Conservation (phyloP, 352 stramenopile genomes). For the Globisporangium radiosum region DNA sequence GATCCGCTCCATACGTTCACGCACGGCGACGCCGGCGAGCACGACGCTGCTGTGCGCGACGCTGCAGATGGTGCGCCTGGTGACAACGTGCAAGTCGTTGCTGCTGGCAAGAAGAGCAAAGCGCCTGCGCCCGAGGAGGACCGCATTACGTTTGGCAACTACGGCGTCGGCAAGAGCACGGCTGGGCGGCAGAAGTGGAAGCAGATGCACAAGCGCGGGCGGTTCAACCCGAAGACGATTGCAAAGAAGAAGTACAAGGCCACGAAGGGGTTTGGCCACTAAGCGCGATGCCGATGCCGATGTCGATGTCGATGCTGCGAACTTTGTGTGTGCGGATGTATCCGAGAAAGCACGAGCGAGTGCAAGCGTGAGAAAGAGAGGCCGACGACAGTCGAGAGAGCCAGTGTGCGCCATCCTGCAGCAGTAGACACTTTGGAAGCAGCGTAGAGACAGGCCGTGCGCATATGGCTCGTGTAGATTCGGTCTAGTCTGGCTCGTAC, state of each 20-base stretch:
- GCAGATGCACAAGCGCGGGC: constrained; percentile 81
- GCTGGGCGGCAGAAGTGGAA: constrained; percentile 94
- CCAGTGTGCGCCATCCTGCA: too few relatives aligned
- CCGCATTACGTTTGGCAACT: constrained; percentile 86
- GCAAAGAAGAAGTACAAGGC: constrained; percentile 82
- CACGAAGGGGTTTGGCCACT: constrained; percentile 56
- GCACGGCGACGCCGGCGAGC: constrained; percentile 51
- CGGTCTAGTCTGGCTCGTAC: too few relatives aligned
- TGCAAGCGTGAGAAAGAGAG: too few relatives aligned
- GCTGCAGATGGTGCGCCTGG: constrained; percentile 25
- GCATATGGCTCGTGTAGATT: too few relatives aligned
- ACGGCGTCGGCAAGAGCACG: constrained; percentile 89
- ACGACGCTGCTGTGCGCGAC: constrained; percentile 11
- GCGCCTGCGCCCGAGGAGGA: constrained; percentile 64
- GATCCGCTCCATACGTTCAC: constrained; percentile 96
- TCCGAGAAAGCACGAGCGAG: not conserved
- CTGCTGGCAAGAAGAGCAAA: constrained; percentile 17
- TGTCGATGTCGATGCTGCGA: too few relatives aligned
- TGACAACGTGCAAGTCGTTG: constrained; percentile 17
- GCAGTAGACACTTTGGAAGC: too few relatives aligned
- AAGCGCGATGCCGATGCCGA: constrained; percentile 3
- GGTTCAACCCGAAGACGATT: constrained; percentile 90
- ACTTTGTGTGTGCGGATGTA: not conserved
- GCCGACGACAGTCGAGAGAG: too few relatives aligned
- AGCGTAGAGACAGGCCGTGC: too few relatives aligned